Base-by-base conservation (phyloP, 225 moss, liverwort and hornwort genomes). In the Marchantia polymorpha region DNA sequence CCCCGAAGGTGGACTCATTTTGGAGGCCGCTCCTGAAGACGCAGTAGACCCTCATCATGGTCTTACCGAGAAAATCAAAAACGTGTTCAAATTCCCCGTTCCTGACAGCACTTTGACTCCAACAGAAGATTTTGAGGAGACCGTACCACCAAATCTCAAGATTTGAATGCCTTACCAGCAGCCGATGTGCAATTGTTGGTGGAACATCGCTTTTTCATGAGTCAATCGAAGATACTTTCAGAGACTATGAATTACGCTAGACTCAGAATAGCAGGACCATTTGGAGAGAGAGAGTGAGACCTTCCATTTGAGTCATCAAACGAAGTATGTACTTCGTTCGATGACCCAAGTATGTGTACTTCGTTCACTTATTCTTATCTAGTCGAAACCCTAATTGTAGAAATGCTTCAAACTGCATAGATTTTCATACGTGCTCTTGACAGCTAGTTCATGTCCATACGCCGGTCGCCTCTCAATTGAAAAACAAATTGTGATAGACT, bases 21-120 rank as follows among this genome's bases (percentile, higher is more conserved):
- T 76, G 76, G 61, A 31, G 4, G 76, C 76, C 6, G 47, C 58
- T 48, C 60, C 39, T 22, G 74, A 74, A 58, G 8, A 7, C 31
- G 16, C 60, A 0, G 74, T n/a, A 14, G 76, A 76, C 20, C n/a
- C 53, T 26, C 75, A 56, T 49, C 76, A 76, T 29, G 26, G 60
- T 20, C 46, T 76, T 1, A 46, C 27, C 23, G 76, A 63, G 11
- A 76, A 76, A 17, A 60, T 76, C 6, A 76, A 76, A n/a, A 20
- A 46, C 19, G 76, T 76, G 20, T 61, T 76, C 76, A 46, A 29
- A 6, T 76, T 76, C 23, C 76, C 76, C 12, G 76, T 76, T 23
- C 76, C 76, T 61, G 76, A 76, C 60, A 76, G 53, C 20, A 76
- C 76, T 13, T 53, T 76, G 20, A 76, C 76, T 63, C 76, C 76